Base-by-base conservation (phyloP, 2,329 filamentous ascomycete species). In the Fulvia fulva region DNA sequence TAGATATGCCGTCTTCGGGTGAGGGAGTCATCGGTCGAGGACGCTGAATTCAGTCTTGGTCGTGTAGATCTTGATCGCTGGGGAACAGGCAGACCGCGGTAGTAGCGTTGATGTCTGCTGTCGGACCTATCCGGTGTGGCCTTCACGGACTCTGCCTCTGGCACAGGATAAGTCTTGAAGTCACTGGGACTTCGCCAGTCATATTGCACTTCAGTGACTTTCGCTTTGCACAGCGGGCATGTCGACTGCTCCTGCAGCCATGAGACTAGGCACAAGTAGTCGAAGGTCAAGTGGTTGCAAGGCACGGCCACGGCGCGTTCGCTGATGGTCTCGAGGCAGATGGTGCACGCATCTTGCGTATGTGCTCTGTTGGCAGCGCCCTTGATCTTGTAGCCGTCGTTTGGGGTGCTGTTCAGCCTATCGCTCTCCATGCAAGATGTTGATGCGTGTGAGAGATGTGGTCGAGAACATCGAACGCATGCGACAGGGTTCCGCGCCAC, bases 241-340 rank as follows among this genome's bases (percentile, higher is more conserved):
- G 79, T 82, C 0, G 86, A 79, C 9, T 83, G 83, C 63, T 88
- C 80, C 65, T 91, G 82, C 5, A 96, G 78, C 92, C 93, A 97
- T 74, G 82, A 91, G 22, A 87, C 76, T 5, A 96, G 82, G 73
- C 92, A 97, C 12, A 90, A 73, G 70, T 91, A 95, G 77, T 97
- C 91, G 71, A 95, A 96, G 65, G 86, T 85, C 57, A 79, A 76
- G 77, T 97, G 92, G 44, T 83, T 81, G 78, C 92, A 97, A 7
- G 92, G 91, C 21, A 82, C 77, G 7, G 89, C 84, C 52, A 87
- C 79, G 62, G 89, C 91, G 53, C 83, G 76, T 67, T 94, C 89
- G 9, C 85, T 84, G 68, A 96, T 80, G 54, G 77, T 70, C 57
- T 93, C 89, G 60, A 97, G 85, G 73, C 92, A 97, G 73, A 97